Evolutionary conservation across 305 asterid genomes (phyloP).

Genomic region (Plantago rigida): DNA sequence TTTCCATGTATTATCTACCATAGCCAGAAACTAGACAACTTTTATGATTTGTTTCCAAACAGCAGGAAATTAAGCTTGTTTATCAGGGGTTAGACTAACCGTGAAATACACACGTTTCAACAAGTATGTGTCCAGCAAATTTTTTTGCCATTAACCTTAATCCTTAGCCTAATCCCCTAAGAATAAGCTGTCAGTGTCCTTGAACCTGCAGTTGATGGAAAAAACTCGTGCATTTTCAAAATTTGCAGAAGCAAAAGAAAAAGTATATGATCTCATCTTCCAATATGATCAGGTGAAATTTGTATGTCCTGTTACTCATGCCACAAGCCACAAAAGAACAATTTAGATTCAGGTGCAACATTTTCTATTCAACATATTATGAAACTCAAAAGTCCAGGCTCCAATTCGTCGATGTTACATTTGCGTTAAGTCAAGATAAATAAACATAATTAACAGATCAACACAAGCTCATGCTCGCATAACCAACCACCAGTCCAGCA

Average conservation of each 20-base stretch:
- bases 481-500: not conserved
- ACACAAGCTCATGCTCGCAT: slow-evolving; percentile 1
- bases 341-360: not conserved
- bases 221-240: not conserved
- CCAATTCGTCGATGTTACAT: not conserved
- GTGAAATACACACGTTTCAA: too few species aligned
- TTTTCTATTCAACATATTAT: not conserved
- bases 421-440: slow-evolving; percentile 8
- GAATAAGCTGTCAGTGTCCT: too few species aligned
- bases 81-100: too few species aligned
- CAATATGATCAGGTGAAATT: not conserved
- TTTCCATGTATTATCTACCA: too few species aligned
- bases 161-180: too few species aligned
- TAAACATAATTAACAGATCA: not conserved
- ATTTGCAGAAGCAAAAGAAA: not conserved
- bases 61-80: too few species aligned
- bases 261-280: too few species aligned
- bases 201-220: too few species aligned
- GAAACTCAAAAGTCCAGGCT: not conserved
- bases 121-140: too few species aligned
- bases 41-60: too few species aligned
- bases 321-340: not conserved
- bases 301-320: not conserved
- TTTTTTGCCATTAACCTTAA: too few species aligned
- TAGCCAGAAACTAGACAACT: too few species aligned